Percentiles rank a stretch among this genome's conserved stretches.
phyloP scores from a whole-genome alignment of 75 land plant genomes.

The Picea sitchensis region DNA sequence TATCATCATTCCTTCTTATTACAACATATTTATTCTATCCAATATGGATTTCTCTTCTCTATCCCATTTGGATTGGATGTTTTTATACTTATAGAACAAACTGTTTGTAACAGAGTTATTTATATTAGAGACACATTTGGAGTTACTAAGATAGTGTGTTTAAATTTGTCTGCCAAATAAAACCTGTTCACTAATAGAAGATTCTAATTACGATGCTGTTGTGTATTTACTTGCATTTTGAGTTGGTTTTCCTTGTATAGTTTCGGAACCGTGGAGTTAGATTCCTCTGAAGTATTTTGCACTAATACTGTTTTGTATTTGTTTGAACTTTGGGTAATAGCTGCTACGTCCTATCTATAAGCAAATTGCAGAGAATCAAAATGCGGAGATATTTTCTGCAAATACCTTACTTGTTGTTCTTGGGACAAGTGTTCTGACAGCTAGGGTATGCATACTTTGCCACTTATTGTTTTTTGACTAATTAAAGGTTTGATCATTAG shows the following conservation, averaged over 20 bases:
- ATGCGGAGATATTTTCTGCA: constrained; percentile 99
- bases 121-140: too few species aligned
- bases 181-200: not conserved
- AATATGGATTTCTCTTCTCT: too few species aligned
- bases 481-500: not conserved
- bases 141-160: not conserved
- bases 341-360: constrained; percentile 93
- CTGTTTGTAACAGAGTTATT: too few species aligned
- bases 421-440: constrained; percentile 96
- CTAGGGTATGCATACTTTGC: constrained; percentile 57
- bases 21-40: too few species aligned
- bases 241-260: not conserved
- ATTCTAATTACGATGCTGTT: not conserved
- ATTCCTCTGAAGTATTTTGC: not conserved
- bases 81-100: too few species aligned
- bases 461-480: not conserved
- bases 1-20: too few species aligned
- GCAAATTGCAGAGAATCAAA: constrained; percentile 97
- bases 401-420: constrained; percentile 96
- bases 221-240: not conserved
- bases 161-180: not conserved
- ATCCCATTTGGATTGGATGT: too few species aligned
- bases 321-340: constrained; percentile 31
- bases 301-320: not conserved
- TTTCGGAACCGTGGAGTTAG: not conserved